Percentiles rank a stretch among this genome's conserved stretches.
Evolutionary conservation across 257 asterid species (phyloP).

Genomic region (Rhazya stricta): DNA sequence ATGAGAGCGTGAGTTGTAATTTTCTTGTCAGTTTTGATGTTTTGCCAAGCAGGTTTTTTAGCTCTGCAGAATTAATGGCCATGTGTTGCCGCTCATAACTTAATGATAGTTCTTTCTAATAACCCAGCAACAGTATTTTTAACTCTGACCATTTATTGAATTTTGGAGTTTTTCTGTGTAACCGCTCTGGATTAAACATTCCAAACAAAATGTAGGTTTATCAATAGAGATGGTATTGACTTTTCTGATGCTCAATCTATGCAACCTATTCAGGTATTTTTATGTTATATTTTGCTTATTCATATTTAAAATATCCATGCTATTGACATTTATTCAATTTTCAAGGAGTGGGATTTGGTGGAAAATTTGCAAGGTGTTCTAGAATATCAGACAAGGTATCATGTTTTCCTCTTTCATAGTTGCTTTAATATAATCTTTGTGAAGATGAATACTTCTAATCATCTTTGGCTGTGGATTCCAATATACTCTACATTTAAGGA

Average conservation of each 20-base stretch:
- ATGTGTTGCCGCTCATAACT: not conserved
- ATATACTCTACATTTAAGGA: not conserved
- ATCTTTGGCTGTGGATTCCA: not conserved
- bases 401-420: conserved; percentile 13
- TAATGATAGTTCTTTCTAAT: not conserved
- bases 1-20: conserved; percentile 84
- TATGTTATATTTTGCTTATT: conserved; percentile 7
- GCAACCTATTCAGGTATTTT: conserved; percentile 84
- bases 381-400: conserved; percentile 91
- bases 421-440: not conserved
- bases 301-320: conserved; percentile 1
- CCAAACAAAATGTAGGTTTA: conserved; percentile 52
- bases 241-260: conserved; percentile 89
- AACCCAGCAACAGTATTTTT: not conserved
- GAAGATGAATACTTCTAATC: not conserved
- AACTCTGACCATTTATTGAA: not conserved
- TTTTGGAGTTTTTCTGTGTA: not conserved
- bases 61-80: not conserved
- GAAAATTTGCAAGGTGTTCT: conserved; percentile 85
- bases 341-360: conserved; percentile 92
- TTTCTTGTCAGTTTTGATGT: conserved; percentile 13
- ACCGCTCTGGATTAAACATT: conserved; percentile 18
- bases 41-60: conserved; percentile 1
- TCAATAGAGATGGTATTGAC: conserved; percentile 90
- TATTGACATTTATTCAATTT: conserved; percentile 23